phyloP scores from a whole-genome alignment of 164 flowering plant genomes.

The Aristolochia contorta region DNA sequence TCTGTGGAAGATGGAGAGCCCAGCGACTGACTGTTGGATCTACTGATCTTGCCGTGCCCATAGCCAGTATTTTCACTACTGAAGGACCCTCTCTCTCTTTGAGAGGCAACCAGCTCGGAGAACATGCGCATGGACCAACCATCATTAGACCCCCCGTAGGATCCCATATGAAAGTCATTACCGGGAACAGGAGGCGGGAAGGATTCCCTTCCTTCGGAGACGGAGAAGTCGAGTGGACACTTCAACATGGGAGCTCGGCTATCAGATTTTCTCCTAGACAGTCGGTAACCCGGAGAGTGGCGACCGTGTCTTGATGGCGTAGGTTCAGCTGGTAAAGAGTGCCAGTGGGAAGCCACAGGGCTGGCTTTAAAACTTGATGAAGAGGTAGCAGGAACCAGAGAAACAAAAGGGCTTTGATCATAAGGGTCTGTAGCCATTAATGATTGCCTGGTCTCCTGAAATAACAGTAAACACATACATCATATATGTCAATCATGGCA shows the following conservation, averaged over 20 bases:
- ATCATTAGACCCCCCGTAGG: slow-evolving; percentile 73
- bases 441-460: slow-evolving; percentile 27
- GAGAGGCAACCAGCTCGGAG: slow-evolving; percentile 76
- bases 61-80: slow-evolving; percentile 57
- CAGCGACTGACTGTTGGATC: slow-evolving; percentile 45
- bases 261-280: slow-evolving; percentile 57
- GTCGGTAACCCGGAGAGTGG: slow-evolving; percentile 52
- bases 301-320: slow-evolving; percentile 32
- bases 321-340: slow-evolving; percentile 22
- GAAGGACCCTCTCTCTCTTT: slow-evolving; percentile 81
- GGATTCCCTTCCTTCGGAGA: slow-evolving; percentile 60
- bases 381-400: slow-evolving; percentile 43
- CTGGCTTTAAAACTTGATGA: slow-evolving; percentile 20
- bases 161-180: slow-evolving; percentile 43
- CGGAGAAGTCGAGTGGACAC: slow-evolving; percentile 45
- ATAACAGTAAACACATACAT: slow-evolving; percentile 1
- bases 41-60: slow-evolving; percentile 35
- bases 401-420: slow-evolving; percentile 32
- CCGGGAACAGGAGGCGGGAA: slow-evolving; percentile 41
- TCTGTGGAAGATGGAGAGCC: slow-evolving; percentile 45
- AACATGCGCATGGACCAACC: slow-evolving; percentile 81
- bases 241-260: slow-evolving; percentile 39
- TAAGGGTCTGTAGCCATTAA: slow-evolving; percentile 30
- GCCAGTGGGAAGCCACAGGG: slow-evolving; percentile 21
- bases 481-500: background rate